Evolutionary conservation across 345 rosid species (phyloP), one percentile per base, ranked within the genome.

Genomic region (Brassica cretica): DNA sequence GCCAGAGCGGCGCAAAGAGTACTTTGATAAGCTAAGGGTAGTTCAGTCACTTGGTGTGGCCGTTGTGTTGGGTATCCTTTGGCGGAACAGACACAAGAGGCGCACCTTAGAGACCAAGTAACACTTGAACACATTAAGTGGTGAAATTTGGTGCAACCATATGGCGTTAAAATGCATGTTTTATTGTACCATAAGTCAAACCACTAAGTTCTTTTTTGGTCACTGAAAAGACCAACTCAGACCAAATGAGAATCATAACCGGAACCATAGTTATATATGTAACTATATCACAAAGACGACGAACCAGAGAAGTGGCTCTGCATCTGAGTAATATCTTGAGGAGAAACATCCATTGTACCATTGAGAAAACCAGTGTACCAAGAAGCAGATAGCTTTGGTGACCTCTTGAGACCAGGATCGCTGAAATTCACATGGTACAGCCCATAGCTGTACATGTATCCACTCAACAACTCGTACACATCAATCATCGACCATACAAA

Each of bases 91-190:
- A 78, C 63, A 93, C 91, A 3, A 27, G 98, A 95, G 84, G 94
- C 98, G 41, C 99, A 95, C 69, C 89, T 93, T 4, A 87, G 99
- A 65, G 98, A 95, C 76, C 99, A 95, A 81, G 99, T 89, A 81
- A 75, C 30, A 27, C 30, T 27, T 27, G 30, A 27, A 27, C 30
- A 27, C 30, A 27, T 27, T 27, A 27, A 27, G 30, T 27, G 30
- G 30, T 27, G 30, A 27, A 27, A 27, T 27, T 27, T 27, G 30
- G 30, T 27, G 30, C 30, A 4, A 27, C 30, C 30, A 27, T 27
- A 27, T 27, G 30, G 30, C 4, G 30, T 27, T 27, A 27, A 27
- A 27, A 27, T 27, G 30, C 30, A 27, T 27, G 30, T 27, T 27
- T 27, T 27, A 27, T 27, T 27, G 30, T 27, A 27, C 30, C 4